phyloP scores from a whole-genome alignment of 208 protist genomes.

The Leishmania lainsoni region DNA sequence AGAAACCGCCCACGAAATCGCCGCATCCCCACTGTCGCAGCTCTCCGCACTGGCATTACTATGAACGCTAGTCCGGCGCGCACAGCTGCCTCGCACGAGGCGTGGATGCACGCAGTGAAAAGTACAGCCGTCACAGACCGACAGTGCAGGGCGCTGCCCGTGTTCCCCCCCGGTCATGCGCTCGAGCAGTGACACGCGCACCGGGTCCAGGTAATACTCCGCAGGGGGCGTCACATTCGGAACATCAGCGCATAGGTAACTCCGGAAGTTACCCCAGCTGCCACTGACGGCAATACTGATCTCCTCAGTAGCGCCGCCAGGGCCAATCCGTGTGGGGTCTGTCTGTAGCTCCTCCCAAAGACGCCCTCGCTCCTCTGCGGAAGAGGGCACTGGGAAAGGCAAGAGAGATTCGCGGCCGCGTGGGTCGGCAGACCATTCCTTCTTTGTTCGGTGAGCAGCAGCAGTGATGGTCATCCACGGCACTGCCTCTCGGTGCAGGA shows the following conservation, averaged over 20 bases:
- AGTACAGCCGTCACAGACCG: slow-evolving; percentile 5
- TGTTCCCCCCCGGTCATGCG: no score
- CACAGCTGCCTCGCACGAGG: not conserved
- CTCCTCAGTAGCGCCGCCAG: not conserved
- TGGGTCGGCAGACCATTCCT: not conserved
- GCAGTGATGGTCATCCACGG: slow-evolving; percentile 15
- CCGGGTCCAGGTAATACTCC: slow-evolving; percentile 4
- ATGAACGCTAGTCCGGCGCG: not conserved
- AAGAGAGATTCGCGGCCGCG: not conserved
- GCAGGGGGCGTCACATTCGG: not conserved
- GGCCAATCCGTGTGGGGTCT: not conserved
- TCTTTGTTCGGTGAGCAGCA: not conserved
- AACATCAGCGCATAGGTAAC: slow-evolving; percentile 15
- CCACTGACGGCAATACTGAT: slow-evolving; percentile 9
- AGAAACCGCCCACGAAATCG: slow-evolving; percentile 12
- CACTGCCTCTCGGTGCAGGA: slow-evolving; percentile 6
- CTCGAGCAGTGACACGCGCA: not conserved
- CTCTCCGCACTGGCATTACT: not conserved
- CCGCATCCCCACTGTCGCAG: not conserved
- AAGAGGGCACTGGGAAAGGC: not conserved
- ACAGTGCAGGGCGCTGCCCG: not conserved
- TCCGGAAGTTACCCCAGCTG: not conserved
- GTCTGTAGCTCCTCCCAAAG: not conserved
- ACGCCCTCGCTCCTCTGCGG: not conserved
- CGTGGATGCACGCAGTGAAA: slow-evolving; percentile 26